Evolutionary conservation across 2,329 filamentous ascomycete genomes (phyloP), one percentile per base, ranked within the genome.

Genomic region (Botrytis pseudocinerea): DNA sequence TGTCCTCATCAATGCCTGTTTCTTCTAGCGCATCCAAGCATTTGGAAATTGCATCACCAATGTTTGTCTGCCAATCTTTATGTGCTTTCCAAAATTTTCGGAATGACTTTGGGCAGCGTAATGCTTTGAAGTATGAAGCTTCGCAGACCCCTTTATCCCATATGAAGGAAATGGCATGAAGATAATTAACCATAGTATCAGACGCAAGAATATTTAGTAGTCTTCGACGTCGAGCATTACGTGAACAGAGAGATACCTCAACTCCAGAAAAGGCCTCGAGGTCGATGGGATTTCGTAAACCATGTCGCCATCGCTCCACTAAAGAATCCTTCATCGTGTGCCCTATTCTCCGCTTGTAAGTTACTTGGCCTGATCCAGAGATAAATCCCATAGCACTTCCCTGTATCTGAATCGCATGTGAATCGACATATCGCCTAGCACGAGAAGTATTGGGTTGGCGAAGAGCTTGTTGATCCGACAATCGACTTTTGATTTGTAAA

Each of bases 241-340:
- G 51, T 40, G 75, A 75, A 71, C 73, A 76, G 54, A 75, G 69
- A 40, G 73, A 76, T 28, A 74, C 40, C 54, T 76, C 69, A 40
- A 75, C 61, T 20, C 75, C 73, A 57, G 69, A 64, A n/a, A 70
- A 75, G 32, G 68, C 62, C 38, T 76, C 74, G 4, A 76, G 72
- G 51, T 75, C 72, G 20, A 70, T 48, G 20, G 73, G 72, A 59
- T 74, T 75, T 8, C 69, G 51, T 8, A 73, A 48, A 57, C 64
- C 62, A 54, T 76, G 59, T 28, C 73, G 54, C 74, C 73, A 76
- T 32, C 73, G 48, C 44, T 74, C 73, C 7, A 76, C 69, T 20
- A 76, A 62, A 18, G 46, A 71, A 54, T 73, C 73, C 69, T 76
- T 76, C 73, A 76, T 74, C 1, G 73, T 75, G 8, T 74, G 63